Conservation (phyloP, 2,329 filamentous ascomycete species). For the Ascochyta koolunga region DNA sequence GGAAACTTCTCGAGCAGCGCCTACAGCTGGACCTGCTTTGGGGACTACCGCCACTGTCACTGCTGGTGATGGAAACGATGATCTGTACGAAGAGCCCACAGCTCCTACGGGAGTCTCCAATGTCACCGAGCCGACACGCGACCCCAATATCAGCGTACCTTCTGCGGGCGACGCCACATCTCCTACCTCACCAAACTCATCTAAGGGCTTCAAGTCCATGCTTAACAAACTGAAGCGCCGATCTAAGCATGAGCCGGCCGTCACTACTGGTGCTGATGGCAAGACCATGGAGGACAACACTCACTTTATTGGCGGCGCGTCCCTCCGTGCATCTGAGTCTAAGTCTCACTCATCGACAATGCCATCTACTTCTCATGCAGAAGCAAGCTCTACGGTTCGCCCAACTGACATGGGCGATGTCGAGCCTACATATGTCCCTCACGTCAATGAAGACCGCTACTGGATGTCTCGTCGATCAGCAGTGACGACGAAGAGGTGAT, state of each 20-base stretch:
- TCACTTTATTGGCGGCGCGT: slow-evolving; percentile 54
- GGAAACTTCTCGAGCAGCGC: slow-evolving; percentile 32
- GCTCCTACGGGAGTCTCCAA: slow-evolving; percentile 10
- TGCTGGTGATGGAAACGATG: slow-evolving; percentile 20
- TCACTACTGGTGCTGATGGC: slow-evolving; percentile 13
- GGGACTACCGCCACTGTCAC: slow-evolving; percentile 6
- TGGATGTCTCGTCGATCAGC: slow-evolving; percentile 46
- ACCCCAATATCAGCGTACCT: slow-evolving; percentile 9
- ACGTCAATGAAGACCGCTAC: slow-evolving; percentile 22
- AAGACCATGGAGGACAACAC: slow-evolving; percentile 33
- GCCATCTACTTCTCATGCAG: slow-evolving; percentile 9
- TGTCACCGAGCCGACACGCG: not conserved
- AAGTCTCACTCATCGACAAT: slow-evolving; percentile 19
- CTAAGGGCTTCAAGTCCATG: slow-evolving; percentile 47
- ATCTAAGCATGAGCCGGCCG: slow-evolving; percentile 38
- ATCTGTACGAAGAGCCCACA: slow-evolving; percentile 28
- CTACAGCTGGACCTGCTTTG: slow-evolving; percentile 1
- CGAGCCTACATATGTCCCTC: slow-evolving; percentile 21
- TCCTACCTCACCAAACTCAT: slow-evolving; percentile 36
- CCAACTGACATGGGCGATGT: slow-evolving; percentile 23
- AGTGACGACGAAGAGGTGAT: slow-evolving; percentile 19
- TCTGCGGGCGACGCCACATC: slow-evolving; percentile 24
- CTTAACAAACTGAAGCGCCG: slow-evolving; percentile 49
- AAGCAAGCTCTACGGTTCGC: slow-evolving; percentile 12
- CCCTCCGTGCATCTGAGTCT: slow-evolving; percentile 36